Conservation (phyloP, 352 stramenopile species). For the Pythium oligandrum region DNA sequence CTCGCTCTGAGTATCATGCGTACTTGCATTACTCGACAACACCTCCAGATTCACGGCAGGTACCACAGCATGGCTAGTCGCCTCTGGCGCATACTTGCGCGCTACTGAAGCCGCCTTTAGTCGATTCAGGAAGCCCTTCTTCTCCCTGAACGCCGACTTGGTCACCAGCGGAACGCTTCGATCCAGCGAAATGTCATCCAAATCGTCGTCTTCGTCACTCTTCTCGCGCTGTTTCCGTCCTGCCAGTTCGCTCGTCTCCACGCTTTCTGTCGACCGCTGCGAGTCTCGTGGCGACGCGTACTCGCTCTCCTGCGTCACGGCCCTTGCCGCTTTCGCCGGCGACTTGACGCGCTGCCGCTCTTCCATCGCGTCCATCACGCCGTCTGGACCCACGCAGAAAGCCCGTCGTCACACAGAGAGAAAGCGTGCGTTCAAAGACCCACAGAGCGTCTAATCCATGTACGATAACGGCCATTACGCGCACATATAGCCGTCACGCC, state of each 20-base stretch:
- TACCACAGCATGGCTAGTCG: constrained; percentile 5
- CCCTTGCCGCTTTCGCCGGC: too few relatives aligned
- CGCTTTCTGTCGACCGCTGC: constrained; percentile 1
- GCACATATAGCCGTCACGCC: too few relatives aligned
- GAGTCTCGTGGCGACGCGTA: constrained; percentile 5
- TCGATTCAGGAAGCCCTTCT: constrained; percentile 25
- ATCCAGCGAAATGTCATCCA: constrained; percentile 23
- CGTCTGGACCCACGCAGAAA: too few relatives aligned
- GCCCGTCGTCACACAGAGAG: too few relatives aligned
- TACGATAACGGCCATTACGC: too few relatives aligned
- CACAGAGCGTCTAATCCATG: too few relatives aligned
- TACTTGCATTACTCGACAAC: constrained; percentile 3
- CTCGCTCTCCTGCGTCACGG: too few relatives aligned
- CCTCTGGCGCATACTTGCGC: constrained; percentile 23
- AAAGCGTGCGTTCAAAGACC: too few relatives aligned
- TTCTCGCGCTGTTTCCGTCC: too few relatives aligned
- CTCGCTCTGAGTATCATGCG: not conserved
- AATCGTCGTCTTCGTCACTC: constrained; percentile 21
- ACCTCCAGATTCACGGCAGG: constrained; percentile 5
- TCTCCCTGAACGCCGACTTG: constrained; percentile 69
- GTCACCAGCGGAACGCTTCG: constrained; percentile 38
- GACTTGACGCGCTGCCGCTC: too few relatives aligned
- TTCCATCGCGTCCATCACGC: too few relatives aligned
- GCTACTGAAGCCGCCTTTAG: constrained; percentile 20
- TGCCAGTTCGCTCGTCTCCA: not conserved